A percentile compares a stretch with the other conserved stretches of the same genome.
These are phyloP conservation scores for Pichia sp. DNA, from an alignment of 1,139 yeast genomes.

Conservation along the genomic window DNA sequence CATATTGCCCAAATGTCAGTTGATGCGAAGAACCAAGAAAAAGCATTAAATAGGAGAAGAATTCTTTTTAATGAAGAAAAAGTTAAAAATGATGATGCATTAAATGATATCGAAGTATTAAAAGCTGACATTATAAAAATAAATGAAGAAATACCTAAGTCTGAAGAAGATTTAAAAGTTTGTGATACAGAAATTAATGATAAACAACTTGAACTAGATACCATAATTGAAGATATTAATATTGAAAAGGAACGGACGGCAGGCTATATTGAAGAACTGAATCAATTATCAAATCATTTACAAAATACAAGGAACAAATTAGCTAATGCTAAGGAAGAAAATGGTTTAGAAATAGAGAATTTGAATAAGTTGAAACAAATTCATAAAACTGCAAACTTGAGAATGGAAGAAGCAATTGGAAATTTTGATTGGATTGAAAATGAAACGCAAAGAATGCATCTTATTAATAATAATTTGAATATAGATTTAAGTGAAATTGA, in stretches of 20 bases:
- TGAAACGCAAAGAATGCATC: conserved; percentile 21
- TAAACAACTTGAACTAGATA: conserved; percentile 31
- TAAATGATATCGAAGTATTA: conserved; percentile 48
- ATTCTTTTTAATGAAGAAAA: conserved; percentile 58
- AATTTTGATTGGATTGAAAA: conserved; percentile 8
- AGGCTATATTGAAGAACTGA: conserved; percentile 74
- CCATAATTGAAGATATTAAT: conserved; percentile 42
- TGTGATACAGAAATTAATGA: conserved; percentile 32
- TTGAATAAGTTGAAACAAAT: conserved; percentile 1
- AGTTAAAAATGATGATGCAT: conserved; percentile 65
- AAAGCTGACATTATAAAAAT: conserved; percentile 47
- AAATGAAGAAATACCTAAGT: conserved; percentile 32
- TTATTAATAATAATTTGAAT: conserved; percentile 53
- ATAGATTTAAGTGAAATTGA: conserved; percentile 60
- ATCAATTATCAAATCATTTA: conserved; percentile 51
- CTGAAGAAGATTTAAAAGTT: conserved; percentile 35
- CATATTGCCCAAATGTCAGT: conserved; percentile 43
- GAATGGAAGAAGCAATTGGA: conserved; percentile 6
- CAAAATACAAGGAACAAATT: conserved; percentile 46
- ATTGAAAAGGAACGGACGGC: conserved; percentile 57
- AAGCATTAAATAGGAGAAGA: conserved; percentile 40
- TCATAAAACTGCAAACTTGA: background rate
- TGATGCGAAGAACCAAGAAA: conserved; percentile 37
- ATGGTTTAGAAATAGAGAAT: background rate
- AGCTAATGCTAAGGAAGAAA: conserved; percentile 31